Base-by-base conservation (phyloP, 164 flowering plant genomes). In the grape (Vitis vinifera) region DNA sequence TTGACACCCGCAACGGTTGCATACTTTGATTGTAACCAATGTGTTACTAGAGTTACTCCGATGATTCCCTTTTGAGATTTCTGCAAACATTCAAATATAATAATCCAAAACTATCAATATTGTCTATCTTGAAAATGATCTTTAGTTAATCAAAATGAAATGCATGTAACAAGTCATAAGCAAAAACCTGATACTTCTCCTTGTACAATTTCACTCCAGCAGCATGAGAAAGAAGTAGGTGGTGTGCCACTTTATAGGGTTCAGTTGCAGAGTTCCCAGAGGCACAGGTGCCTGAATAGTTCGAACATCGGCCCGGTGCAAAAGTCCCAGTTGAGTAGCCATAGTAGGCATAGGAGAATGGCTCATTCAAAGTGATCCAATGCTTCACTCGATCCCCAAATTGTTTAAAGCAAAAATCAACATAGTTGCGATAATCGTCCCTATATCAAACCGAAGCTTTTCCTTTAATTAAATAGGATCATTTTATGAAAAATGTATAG, bases 351-450 rank as follows among this genome's bases (percentile, higher is more conserved):
- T 57, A 69, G 9, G 7, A 57, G 58, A 29, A 65, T 10, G 81
- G 81, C 59, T 78, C 76, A 50, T 78, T 72, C 51, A 78, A 23
- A 3, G 81, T 75, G 51, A 75, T 61, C 78, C 78, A 78, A 13
- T 78, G 69, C 70, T 78, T 78, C 51, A 78, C 81, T 7, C 81
- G 59, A 8, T 75, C 78, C 23, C 81, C 81, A 52, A 75, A 79
- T 63, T 65, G 71, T 63, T 53, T 72, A 31, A 53, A 75, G 76
- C 79, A 79, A 14, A 75, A 16, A 13, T 72, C 76, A 8, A 65
- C 79, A 51, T 68, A 75, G 37, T 75, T 76, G 16, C 62, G 48
- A 68, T 68, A 80, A 70, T 83, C 83, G 47, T 83, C 59, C 67
- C 80, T 80, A 59, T 17, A 52, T 11, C 44, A 62, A 51, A 37